Evolutionary conservation across 768 basidiomycete species (phyloP).

Genomic region (Strobilomyces confusus): DNA sequence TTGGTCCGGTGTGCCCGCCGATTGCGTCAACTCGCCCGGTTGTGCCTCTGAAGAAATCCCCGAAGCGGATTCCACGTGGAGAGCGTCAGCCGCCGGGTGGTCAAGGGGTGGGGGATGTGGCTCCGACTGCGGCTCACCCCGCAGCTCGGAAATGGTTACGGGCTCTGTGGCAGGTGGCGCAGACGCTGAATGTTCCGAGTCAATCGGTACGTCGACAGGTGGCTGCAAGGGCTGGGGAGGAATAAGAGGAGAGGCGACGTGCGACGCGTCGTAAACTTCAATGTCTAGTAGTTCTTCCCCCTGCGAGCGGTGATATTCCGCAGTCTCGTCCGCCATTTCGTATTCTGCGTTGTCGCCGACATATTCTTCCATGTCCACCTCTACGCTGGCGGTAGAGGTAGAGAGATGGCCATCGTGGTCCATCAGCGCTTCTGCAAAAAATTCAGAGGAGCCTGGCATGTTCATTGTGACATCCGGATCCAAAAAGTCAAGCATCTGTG

Average conservation of each 20-base stretch:
- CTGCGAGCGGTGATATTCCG: conserved; percentile 19
- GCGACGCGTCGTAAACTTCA: conserved; percentile 40
- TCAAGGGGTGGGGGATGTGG: conserved; percentile 13
- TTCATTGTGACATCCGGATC: conserved; percentile 64
- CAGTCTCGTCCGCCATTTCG: conserved; percentile 35
- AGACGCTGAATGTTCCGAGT: conserved; percentile 10
- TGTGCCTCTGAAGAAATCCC: conserved; percentile 7
- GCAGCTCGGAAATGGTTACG: conserved; percentile 1
- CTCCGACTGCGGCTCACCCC: conserved; percentile 10
- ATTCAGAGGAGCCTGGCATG: conserved; percentile 38
- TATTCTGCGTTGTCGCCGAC: conserved; percentile 49
- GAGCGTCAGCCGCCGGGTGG: conserved; percentile 12
- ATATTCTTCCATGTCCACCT: conserved; percentile 65
- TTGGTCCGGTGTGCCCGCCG: conserved; percentile 7
- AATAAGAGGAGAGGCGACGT: conserved; percentile 27
- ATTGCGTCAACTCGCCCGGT: conserved; percentile 2
- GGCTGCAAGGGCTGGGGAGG: conserved; percentile 12
- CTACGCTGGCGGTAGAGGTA: conserved; percentile 37
- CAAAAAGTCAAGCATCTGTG: conserved; percentile 60
- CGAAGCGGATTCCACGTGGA: conserved; percentile 15
- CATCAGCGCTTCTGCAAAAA: conserved; percentile 55
- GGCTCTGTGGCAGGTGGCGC: conserved; percentile 7
- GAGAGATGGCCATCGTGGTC: conserved; percentile 47
- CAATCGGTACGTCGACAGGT: conserved; percentile 14
- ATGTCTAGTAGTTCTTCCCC: conserved; percentile 34